Base-by-base conservation (phyloP, 164 flowering plant species). In the Aristolochia californica region DNA sequence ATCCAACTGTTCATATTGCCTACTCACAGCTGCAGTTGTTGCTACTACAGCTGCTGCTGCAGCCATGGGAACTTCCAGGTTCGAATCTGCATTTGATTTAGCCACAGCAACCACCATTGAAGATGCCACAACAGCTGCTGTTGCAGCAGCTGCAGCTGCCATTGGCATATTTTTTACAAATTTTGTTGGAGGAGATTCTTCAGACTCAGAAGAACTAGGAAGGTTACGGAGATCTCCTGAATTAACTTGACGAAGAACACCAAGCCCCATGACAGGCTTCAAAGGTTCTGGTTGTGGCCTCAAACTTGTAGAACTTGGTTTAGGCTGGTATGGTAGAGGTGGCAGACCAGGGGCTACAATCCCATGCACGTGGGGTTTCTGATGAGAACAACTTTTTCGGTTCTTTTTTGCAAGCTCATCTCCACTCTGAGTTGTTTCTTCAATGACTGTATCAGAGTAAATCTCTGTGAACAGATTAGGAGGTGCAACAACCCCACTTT, bases 401-500 rank as follows among this genome's bases (percentile, higher is more conserved):
- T 5, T 21, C 50, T 53, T 58, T 23, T 45, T 44, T 57, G 50
- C 56, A 62, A 45, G 63, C 45, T 62, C 74, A 48, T 72, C 75
- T 51, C 76, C 79, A 60, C 50, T 14, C 21, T 51, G 72, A 45
- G 75, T 69, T 60, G 66, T 75, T 21, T 66, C 66, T 23, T 78
- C 81, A 57, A 55, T 47, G 2, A 27, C 49, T 20, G 72, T 58
- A 51, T 79, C 80, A 1, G 69, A 23, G 60, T 73, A 78, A 38
- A 81, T 68, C 67, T 85, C 93, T 40, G 85, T 64, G 67, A 93
- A 93, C 66, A 93, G 64, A 67, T 80, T 74, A 16, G 88, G 83
- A 17, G 98, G 98, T 45, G 95, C 94, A 57, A 81, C 84, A 53
- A 87, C 91, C 26, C 99, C 99, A 72, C 99, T 93, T 76, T 93